phyloP scores from a whole-genome alignment of 495 filamentous ascomycete species.

The Penicillium cataractarum region DNA sequence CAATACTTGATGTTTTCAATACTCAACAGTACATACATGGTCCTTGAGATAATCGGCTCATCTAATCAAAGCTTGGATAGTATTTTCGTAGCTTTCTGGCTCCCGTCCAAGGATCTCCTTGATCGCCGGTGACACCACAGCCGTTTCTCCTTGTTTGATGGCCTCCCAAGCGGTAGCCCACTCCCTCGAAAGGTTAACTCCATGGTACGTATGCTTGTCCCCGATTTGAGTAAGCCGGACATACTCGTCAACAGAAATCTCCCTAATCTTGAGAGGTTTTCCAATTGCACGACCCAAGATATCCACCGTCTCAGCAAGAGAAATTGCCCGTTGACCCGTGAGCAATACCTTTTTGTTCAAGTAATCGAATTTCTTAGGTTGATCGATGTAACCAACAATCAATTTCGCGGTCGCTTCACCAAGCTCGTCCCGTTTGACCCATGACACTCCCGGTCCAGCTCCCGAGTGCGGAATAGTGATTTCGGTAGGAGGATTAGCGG shows the following conservation, averaged over 20 bases:
- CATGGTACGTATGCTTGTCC: constrained; percentile 34
- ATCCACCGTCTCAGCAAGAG: constrained; percentile 43
- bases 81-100: constrained; percentile 40
- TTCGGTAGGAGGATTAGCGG: constrained; percentile 33
- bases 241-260: constrained; percentile 49
- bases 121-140: constrained; percentile 35
- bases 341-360: constrained; percentile 43
- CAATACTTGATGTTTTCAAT: too few species aligned
- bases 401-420: constrained; percentile 52
- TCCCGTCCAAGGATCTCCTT: constrained; percentile 41
- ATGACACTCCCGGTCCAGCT: constrained; percentile 49
- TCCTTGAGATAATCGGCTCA: too few species aligned
- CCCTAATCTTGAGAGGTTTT: constrained; percentile 31
- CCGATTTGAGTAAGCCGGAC: constrained; percentile 35
- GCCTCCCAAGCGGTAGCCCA: constrained; percentile 51
- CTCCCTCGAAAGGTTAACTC: constrained; percentile 29
- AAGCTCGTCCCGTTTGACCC: constrained; percentile 56
- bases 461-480: constrained; percentile 56
- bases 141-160: constrained; percentile 46
- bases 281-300: constrained; percentile 37
- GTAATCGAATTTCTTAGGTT: constrained; percentile 29
- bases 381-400: constrained; percentile 32
- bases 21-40: background rate
- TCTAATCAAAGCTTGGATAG: constrained; percentile 23
- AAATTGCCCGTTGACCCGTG: constrained; percentile 42